Evolutionary conservation across 257 asterid genomes (phyloP).

Genomic region (Penstemon davidsonii): DNA sequence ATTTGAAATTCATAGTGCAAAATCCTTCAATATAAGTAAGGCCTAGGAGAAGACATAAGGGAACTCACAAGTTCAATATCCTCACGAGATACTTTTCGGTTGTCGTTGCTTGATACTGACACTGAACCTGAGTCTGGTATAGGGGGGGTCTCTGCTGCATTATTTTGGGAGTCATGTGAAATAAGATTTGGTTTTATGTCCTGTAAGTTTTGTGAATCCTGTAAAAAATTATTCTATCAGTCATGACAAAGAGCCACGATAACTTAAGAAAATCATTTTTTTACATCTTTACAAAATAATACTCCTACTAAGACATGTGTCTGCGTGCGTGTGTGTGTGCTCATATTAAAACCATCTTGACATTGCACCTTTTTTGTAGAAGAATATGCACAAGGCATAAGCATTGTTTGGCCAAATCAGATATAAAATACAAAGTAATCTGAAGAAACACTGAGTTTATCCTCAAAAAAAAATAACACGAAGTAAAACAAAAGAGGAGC

Average conservation of each 20-base stretch:
- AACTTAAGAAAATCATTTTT: no score
- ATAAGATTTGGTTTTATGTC: constrained; percentile 63
- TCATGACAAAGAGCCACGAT: neutral
- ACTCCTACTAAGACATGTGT: no score
- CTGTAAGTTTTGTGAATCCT: constrained; percentile 56
- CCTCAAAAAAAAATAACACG: neutral
- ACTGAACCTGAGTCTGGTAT: constrained; percentile 87
- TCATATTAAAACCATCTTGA: neutral
- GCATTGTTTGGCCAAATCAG: constrained; percentile 16
- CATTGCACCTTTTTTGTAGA: neutral
- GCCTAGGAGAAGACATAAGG: neutral
- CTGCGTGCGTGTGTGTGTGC: no score
- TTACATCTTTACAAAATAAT: no score
- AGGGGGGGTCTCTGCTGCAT: constrained; percentile 64
- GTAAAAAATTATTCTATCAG: constrained; percentile 27
- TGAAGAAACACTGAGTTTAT: neutral
- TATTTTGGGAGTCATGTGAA: constrained; percentile 66
- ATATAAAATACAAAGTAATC: neutral
- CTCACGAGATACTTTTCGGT: constrained; percentile 89
- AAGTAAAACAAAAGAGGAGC: constrained; percentile 4
- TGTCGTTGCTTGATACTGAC: constrained; percentile 76
- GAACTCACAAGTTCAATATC: constrained; percentile 89
- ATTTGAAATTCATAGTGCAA: no score
- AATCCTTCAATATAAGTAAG: no score
- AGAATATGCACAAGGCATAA: neutral